These are phyloP conservation scores for Fusarium denticulatum DNA, from an alignment of 2,329 filamentous ascomycete species.

Conservation along the genomic window DNA sequence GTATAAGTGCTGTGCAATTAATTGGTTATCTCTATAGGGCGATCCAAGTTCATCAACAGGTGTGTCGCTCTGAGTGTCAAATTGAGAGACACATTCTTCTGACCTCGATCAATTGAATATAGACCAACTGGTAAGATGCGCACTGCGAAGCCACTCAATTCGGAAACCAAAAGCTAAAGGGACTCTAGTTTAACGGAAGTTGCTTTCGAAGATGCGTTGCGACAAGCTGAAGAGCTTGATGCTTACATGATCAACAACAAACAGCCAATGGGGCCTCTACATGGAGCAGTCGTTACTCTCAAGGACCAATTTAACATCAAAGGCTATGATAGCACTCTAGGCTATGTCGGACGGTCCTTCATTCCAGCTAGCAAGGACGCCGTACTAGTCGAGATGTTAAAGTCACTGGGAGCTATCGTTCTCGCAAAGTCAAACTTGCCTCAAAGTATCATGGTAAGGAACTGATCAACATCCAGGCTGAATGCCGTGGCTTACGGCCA, in stretches of 20 bases:
- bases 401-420: neutral
- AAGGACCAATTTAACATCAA: constrained; percentile 1
- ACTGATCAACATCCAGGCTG: too few relatives aligned
- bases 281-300: neutral
- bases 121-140: neutral
- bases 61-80: neutral
- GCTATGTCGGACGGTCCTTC: neutral
- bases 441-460: neutral
- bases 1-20: too few relatives aligned
- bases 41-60: neutral
- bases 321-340: neutral
- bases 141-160: accelerated
- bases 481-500: neutral
- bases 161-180: neutral
- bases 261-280: neutral
- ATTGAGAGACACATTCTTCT: neutral
- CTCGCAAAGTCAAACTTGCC: neutral
- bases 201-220: neutral
- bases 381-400: neutral
- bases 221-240: neutral
- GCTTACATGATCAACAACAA: neutral
- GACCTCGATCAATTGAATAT: neutral
- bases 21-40: neutral
- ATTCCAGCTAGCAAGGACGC: neutral
- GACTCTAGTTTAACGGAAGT: neutral